Conservation (phyloP, 441 rosid species). For the Euphorbia schlechtendalii region DNA sequence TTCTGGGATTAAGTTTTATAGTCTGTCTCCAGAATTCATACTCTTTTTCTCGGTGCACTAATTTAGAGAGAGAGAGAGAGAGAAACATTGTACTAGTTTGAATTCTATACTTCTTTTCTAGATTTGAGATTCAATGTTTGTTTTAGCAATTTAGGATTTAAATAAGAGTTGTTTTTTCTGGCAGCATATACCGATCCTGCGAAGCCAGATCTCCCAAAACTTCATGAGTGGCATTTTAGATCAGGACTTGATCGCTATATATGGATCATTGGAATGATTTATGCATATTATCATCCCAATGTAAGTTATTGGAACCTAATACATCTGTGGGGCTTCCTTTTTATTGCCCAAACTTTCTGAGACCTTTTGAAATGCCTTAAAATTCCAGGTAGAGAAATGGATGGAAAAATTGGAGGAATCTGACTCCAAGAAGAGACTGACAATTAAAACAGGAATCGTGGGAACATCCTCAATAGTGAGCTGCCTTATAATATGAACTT, state of each 20-base stretch:
- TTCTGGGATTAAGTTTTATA: too few species aligned
- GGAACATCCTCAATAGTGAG: constrained; percentile 58
- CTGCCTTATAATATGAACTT: constrained; percentile 22
- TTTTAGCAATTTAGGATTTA: constrained; percentile 12
- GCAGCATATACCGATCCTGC: constrained; percentile 95
- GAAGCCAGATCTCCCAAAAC: constrained; percentile 67
- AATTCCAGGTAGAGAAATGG: constrained; percentile 87
- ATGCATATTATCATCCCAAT: constrained; percentile 93
- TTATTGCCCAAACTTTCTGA: constrained; percentile 4
- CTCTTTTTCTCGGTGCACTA: too few species aligned
- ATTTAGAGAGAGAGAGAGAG: too few species aligned
- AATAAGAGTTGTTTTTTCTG: constrained; percentile 14
- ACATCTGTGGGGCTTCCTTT: constrained; percentile 1
- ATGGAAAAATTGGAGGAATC: constrained; percentile 97
- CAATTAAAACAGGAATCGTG: constrained; percentile 63
- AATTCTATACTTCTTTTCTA: too few species aligned
- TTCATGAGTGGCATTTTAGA: constrained; percentile 99
- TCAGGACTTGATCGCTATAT: constrained; percentile 98
- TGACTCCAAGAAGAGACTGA: constrained; percentile 59
- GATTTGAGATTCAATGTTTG: neutral
- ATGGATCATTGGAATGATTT: constrained; percentile 97
- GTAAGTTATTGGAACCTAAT: constrained; percentile 38
- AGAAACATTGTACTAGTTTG: neutral
- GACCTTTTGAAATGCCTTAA: too few species aligned
- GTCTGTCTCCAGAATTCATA: too few species aligned